Evolutionary conservation across 1,284 basidiomycete species (phyloP), one percentile per base, ranked within the genome.

Genomic region (Coniophora puteana): DNA sequence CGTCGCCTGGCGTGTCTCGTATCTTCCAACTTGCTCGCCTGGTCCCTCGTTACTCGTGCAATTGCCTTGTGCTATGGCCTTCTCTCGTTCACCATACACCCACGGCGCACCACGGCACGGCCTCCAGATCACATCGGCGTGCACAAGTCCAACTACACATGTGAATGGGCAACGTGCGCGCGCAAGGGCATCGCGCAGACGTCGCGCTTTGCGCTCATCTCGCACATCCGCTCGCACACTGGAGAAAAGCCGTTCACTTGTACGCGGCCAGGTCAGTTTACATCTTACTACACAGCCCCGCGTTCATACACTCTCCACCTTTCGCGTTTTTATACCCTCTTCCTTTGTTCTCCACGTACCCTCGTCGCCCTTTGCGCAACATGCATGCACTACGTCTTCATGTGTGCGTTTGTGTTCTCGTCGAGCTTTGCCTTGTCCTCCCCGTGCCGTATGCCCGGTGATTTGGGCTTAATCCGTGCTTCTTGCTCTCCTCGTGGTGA

Each of bases 231-330:
- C 23, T 89, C 79, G n/a, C 91, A 94, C 56, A 94, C 92, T 0
- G 91, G 91, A 34, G 92, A 94, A 63, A 93, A 93, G 56, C 91
- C 91, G 0, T 94, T 91, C 54, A 83, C 77, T n/a, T 94, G 91
- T 57, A 69, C 82, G 3, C 66, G 77, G 46, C 83, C 89, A 56
- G 88, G 89, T 86, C 47, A 51, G 75, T 66, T 39, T 27, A 16
- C 31, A 12, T 37, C 18, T 29, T 37, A 44, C 35, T 28, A n/a
- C n/a, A n/a, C n/a, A n/a, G n/a, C n/a, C n/a, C n/a, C n/a, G n/a
- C n/a, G n/a, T n/a, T n/a, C n/a, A n/a, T n/a, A n/a, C 37, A 23
- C 11, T 11, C 28, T 16, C 23, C n/a, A 18, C 16, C 10, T 6
- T 13, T 16, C 22, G 7, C 23, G 7, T 38, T 40, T 11, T 38